These are phyloP conservation scores for Selaginella tamariscina DNA, from an alignment of 75 land plant genomes.

Conservation along the genomic window DNA sequence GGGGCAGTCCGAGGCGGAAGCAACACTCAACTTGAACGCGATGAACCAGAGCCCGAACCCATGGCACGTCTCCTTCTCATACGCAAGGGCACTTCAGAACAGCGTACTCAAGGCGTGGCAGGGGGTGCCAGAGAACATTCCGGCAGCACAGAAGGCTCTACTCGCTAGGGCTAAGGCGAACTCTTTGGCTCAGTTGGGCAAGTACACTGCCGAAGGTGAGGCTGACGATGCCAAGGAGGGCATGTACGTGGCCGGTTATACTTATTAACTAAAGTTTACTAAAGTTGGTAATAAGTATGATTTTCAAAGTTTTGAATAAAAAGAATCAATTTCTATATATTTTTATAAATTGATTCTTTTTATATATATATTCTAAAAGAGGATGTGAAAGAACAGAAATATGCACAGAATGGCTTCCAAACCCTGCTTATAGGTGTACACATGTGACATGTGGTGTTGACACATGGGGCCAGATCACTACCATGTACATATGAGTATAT, in stretches of 20 bases:
- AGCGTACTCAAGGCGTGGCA: conserved; percentile 72
- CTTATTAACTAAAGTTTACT: too few relatives aligned
- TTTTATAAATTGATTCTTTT: too few relatives aligned
- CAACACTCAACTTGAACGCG: conserved; percentile 75
- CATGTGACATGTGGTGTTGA: too few relatives aligned
- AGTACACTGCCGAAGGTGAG: conserved; percentile 65
- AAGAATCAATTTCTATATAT: too few relatives aligned
- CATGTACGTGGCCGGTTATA: conserved; percentile 79
- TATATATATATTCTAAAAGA: too few relatives aligned
- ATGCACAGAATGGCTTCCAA: too few relatives aligned
- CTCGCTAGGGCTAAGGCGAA: conserved; percentile 66
- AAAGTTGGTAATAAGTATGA: too few relatives aligned
- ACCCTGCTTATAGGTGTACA: too few relatives aligned
- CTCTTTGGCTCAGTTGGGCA: conserved; percentile 76
- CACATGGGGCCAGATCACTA: too few relatives aligned
- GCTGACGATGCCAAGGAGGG: conserved; percentile 72
- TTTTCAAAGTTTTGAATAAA: too few relatives aligned
- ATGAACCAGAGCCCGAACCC: conserved; percentile 90
- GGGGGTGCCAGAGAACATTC: conserved; percentile 61
- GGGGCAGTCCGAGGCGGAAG: conserved; percentile 36
- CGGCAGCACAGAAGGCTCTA: conserved; percentile 60
- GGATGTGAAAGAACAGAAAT: too few relatives aligned
- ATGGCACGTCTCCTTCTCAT: conserved; percentile 94
- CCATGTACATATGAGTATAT: too few relatives aligned
- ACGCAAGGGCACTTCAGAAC: conserved; percentile 83